phyloP scores from a whole-genome alignment of 148 eudicot species.

The Cornus controversa region DNA sequence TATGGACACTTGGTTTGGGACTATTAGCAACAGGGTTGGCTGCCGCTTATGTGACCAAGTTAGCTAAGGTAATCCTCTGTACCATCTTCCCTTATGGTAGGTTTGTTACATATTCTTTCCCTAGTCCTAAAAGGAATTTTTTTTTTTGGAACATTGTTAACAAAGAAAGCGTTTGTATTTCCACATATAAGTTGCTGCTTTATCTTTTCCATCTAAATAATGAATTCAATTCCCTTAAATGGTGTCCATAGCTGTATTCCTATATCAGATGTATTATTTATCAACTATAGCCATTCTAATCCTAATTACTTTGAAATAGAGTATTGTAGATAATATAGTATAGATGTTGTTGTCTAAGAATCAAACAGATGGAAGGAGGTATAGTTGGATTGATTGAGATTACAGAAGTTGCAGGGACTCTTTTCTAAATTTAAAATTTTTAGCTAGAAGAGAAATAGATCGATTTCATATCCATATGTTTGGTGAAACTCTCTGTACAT shows the following conservation, averaged over 20 bases:
- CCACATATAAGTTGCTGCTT: background rate
- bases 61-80: constrained; percentile 58
- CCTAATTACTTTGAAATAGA: background rate
- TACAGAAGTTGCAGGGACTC: background rate
- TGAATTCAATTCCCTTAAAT: background rate
- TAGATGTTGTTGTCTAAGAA: background rate
- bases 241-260: too few species aligned
- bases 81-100: background rate
- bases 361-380: background rate
- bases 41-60: constrained; percentile 70
- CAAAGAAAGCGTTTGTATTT: background rate
- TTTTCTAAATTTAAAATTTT: background rate
- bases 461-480: background rate
- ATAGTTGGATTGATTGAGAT: background rate
- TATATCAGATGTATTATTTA: background rate
- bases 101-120: background rate
- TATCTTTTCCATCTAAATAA: background rate
- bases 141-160: too few species aligned
- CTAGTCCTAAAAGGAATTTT: background rate
- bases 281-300: background rate
- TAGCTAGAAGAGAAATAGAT: background rate
- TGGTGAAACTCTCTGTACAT: background rate
- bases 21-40: constrained; percentile 70
- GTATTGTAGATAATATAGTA: background rate
- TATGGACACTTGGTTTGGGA: constrained; percentile 69